Evolutionary conservation across 2,329 filamentous ascomycete species (phyloP), one percentile per base, ranked within the genome.

Genomic region (Gyromitra esculenta): DNA sequence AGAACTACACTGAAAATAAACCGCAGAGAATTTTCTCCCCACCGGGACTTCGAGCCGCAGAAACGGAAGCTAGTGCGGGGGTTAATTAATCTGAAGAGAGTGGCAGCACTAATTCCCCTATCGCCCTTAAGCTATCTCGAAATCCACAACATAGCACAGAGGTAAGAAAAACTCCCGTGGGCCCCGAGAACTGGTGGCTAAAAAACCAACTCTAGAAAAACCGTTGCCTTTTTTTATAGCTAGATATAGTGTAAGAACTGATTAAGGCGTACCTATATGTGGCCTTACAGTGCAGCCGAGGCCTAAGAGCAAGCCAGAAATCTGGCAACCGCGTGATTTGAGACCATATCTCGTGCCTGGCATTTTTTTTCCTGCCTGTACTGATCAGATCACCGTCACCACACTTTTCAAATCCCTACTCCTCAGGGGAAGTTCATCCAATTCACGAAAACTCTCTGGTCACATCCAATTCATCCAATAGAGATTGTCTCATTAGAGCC

Each of bases 31-130:
- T 1, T 31, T 43, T 13, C 18, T 9, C 9, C 54, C 8, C 15
- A 39, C n/a, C 54, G 41, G 66, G n/a, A 50, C n/a, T 45, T 11
- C 66, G 66, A 69, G 66, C 54, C 66, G 66, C 39, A 59, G 18
- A 57, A 68, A 57, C 37, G 50, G 39, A 68, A 25, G 21, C 21
- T 68, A 48, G 39, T 48, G 50, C 21, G 43, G 43, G 25, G 21
- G 65, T 59, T 68, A 59, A 69, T 68, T 35, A 69, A 69, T 59
- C 37, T 48, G 18, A 4, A n/a, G 37, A 37, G 25, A 48, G 21
- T 50, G 5, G 62, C 39, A 11, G 43, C 43, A 21, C 45, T 45
- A 50, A 37, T 31, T 43, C 39, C n/a, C 31, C 35, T 35, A 35
- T 13, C 52, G 21, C 18, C 39, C 15, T 11, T 45, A 25, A 45